Base-by-base conservation (phyloP, 1,284 basidiomycete genomes). In the Papiliotrema nemorosa region DNA sequence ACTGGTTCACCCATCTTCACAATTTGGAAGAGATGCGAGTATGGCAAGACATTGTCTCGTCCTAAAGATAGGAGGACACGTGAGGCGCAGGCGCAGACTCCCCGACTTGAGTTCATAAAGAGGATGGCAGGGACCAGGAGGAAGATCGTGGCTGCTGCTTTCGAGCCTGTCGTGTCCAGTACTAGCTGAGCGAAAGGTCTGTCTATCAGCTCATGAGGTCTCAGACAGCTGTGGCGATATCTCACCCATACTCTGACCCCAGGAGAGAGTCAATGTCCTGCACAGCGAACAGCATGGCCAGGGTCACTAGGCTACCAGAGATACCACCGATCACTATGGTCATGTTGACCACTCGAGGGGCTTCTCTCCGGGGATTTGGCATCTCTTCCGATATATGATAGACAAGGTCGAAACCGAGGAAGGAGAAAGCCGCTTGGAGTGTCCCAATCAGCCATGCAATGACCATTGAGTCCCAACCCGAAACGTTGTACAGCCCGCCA, bases 241-340 rank as follows among this genome's bases (percentile, higher is more conserved):
- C 80, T 52, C 84, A 81, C 6, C 84, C 84, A 6, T 80, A 79
- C 13, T 78, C 64, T 0, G 81, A 80, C 48, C 76, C 70, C 31
- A 84, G 74, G 14, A 87, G 74, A 1, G 69, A 76, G 6, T 72
- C 55, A 31, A 84, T 76, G 59, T 86, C 82, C 4, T 77, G 80
- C 18, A 86, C 70, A 26, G 81, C 83, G 60, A 87, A 87, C 24
- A 85, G 72, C n/a, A 88, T 79, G 0, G 81, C 80, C 36, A 87
- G 75, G 26, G 86, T 72, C 63, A 84, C 84, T 6, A 83, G 47
- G 12, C 84, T 75, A 0, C 82, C 81, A 2, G 75, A 75, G 12
- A 80, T 52, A 1, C 81, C 74, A 2, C 84, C 47, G 35, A 57
- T 45, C 13, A 53, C 16, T 29, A 60, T 60, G 5, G 48, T 52